Conservation (phyloP, 768 basidiomycete genomes). For the Cystobasidium tubakii region DNA sequence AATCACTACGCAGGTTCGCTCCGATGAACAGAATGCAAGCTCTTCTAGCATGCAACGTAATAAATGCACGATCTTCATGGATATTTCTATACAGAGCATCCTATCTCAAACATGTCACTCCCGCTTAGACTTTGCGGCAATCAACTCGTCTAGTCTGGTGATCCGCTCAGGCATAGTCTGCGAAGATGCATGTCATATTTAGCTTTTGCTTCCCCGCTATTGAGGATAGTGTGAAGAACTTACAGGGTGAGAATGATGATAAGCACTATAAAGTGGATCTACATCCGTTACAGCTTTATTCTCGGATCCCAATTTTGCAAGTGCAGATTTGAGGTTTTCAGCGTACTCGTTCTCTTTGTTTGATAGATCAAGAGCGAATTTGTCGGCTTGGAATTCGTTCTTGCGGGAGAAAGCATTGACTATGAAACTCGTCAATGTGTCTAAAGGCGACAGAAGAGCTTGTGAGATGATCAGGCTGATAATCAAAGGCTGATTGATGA, state of each 20-base stretch:
- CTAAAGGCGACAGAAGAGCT: slow-evolving; percentile 49
- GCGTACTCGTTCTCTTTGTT: slow-evolving; percentile 8
- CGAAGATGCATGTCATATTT: neutral
- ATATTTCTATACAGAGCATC: too few relatives aligned
- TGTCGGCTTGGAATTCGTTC: slow-evolving; percentile 44
- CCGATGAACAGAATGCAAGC: too few relatives aligned
- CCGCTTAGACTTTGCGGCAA: neutral
- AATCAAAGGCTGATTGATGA: slow-evolving; percentile 47
- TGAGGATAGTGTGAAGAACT: neutral
- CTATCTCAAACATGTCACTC: neutral
- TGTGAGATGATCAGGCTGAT: slow-evolving; percentile 51
- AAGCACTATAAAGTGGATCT: slow-evolving; percentile 26
- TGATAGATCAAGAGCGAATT: slow-evolving; percentile 39
- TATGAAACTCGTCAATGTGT: slow-evolving; percentile 48
- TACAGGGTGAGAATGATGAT: slow-evolving; percentile 34
- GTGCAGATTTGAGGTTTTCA: slow-evolving; percentile 22
- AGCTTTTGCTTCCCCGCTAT: neutral
- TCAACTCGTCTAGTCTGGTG: slow-evolving; percentile 31
- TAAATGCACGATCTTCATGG: too few relatives aligned
- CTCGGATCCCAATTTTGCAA: slow-evolving; percentile 23
- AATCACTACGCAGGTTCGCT: too few relatives aligned
- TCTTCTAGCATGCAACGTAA: too few relatives aligned
- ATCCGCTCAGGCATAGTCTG: slow-evolving; percentile 36
- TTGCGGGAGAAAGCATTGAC: slow-evolving; percentile 39
- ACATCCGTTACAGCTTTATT: slow-evolving; percentile 32